Conservation (phyloP, 2,329 filamentous ascomycete species). For the Fusarium protoensiforme region DNA sequence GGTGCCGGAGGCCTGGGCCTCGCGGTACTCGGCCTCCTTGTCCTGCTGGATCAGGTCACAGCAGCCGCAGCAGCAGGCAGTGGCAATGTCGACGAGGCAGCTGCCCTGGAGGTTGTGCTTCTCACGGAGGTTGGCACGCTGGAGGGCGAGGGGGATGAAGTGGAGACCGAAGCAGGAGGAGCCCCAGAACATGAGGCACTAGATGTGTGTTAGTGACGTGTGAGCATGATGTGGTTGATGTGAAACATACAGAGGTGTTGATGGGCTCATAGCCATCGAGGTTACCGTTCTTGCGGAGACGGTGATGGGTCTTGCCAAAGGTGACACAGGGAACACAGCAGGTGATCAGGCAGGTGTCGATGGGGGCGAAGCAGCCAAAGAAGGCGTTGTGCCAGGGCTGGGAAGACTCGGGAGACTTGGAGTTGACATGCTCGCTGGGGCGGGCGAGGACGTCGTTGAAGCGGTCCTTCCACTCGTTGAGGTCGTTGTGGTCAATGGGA, state of each 20-base stretch:
- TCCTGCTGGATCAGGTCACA: constrained; percentile 60
- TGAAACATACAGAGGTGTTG: constrained; percentile 56
- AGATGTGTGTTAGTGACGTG: neutral
- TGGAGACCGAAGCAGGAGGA: constrained; percentile 53
- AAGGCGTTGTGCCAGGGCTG: constrained; percentile 54
- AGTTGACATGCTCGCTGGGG: constrained; percentile 56
- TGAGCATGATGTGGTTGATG: neutral
- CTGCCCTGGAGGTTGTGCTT: constrained; percentile 59
- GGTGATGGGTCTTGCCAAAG: constrained; percentile 61
- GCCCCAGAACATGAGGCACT: constrained; percentile 58
- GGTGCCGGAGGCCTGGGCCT: constrained; percentile 30
- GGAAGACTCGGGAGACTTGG: constrained; percentile 51
- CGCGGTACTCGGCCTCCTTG: constrained; percentile 57
- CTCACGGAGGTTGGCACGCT: constrained; percentile 57
- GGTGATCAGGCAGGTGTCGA: constrained; percentile 57
- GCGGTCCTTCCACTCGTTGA: constrained; percentile 56
- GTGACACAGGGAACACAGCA: constrained; percentile 60
- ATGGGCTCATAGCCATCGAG: constrained; percentile 58
- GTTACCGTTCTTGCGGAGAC: constrained; percentile 52
- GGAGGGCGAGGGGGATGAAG: constrained; percentile 57
- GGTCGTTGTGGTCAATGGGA: constrained; percentile 55
- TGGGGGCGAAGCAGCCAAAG: constrained; percentile 58
- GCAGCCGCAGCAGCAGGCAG: constrained; percentile 58
- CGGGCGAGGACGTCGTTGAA: constrained; percentile 57
- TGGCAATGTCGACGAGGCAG: constrained; percentile 55